A percentile compares a stretch with the other conserved stretches of the same genome.
Conservation (phyloP, 768 basidiomycete species). For the Leccinum barrowsii region DNA sequence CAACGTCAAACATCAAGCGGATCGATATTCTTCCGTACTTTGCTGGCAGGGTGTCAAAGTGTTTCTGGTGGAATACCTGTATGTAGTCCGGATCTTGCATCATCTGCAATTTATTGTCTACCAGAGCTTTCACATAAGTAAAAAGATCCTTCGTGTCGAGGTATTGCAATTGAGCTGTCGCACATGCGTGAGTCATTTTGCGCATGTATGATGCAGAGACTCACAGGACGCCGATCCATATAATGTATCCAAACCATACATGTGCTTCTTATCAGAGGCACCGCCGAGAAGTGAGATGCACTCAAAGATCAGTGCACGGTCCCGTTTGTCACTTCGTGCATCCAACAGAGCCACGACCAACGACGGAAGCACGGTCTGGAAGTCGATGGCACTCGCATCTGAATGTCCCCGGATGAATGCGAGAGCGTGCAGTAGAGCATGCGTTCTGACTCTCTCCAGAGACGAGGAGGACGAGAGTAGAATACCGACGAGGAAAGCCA, state of each 20-base stretch:
- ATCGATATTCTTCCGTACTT: slow-evolving; percentile 35
- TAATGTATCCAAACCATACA: slow-evolving; percentile 72
- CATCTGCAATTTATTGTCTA: slow-evolving; percentile 51
- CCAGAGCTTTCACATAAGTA: slow-evolving; percentile 53
- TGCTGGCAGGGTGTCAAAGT: slow-evolving; percentile 42
- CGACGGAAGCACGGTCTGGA: slow-evolving; percentile 74
- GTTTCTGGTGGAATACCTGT: slow-evolving; percentile 55
- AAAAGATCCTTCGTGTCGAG: slow-evolving; percentile 61
- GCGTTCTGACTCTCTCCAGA: slow-evolving; percentile 37
- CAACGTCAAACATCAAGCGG: slow-evolving; percentile 33
- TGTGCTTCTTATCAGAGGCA: slow-evolving; percentile 39
- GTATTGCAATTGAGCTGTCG: slow-evolving; percentile 56
- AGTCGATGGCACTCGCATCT: slow-evolving; percentile 58
- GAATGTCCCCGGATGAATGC: slow-evolving; percentile 80
- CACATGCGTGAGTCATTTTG: slow-evolving; percentile 15
- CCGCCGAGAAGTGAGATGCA: slow-evolving; percentile 50
- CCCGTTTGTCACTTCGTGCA: slow-evolving; percentile 25
- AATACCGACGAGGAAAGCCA: slow-evolving; percentile 80
- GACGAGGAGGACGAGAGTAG: slow-evolving; percentile 42
- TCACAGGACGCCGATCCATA: slow-evolving; percentile 62
- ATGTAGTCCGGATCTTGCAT: slow-evolving; percentile 58
- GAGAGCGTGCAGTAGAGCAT: slow-evolving; percentile 69
- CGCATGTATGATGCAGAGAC: slow-evolving; percentile 18
- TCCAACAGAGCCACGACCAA: slow-evolving; percentile 55
- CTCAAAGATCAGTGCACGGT: slow-evolving; percentile 41